Conservation (phyloP, 176 grass and related monocot genomes). For the Oryza meyeriana region DNA sequence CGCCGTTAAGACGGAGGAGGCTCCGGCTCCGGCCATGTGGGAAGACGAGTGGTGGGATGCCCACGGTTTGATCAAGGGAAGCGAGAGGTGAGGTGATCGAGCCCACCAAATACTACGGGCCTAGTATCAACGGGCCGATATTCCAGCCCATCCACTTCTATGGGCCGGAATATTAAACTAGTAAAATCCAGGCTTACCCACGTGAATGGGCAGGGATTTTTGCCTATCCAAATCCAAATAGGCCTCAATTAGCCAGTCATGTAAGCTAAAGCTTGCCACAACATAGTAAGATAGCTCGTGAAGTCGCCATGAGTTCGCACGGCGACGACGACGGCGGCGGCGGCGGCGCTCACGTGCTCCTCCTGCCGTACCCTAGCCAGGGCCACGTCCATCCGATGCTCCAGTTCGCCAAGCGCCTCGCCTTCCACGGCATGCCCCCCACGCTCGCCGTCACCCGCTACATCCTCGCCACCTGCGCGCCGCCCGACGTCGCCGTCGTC, state of each 20-base stretch:
- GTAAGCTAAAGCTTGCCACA: too few species aligned
- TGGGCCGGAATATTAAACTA: too few species aligned
- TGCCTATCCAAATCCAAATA: too few species aligned
- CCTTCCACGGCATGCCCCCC: constrained; percentile 46
- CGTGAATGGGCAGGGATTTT: too few species aligned
- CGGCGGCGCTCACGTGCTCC: constrained; percentile 27
- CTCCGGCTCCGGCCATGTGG: constrained; percentile 37
- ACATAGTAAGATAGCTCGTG: too few species aligned
- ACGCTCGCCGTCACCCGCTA: constrained; percentile 59
- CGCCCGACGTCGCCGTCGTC: not conserved
- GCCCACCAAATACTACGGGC: too few species aligned
- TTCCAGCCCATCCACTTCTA: too few species aligned
- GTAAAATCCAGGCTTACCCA: too few species aligned
- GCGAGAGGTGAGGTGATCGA: too few species aligned
- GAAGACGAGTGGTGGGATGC: not conserved
- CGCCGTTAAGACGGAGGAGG: not conserved
- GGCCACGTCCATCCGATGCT: constrained; percentile 87
- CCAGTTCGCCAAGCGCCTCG: constrained; percentile 72
- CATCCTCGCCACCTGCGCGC: constrained; percentile 45
- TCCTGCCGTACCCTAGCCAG: constrained; percentile 78
- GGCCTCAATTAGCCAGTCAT: too few species aligned
- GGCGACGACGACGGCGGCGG: not conserved
- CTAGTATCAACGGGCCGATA: too few species aligned
- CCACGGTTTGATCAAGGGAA: too few species aligned
- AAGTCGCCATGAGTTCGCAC: not conserved